Base-by-base conservation (phyloP, 1,284 basidiomycete genomes). In the Taiwanofungus camphoratus region DNA sequence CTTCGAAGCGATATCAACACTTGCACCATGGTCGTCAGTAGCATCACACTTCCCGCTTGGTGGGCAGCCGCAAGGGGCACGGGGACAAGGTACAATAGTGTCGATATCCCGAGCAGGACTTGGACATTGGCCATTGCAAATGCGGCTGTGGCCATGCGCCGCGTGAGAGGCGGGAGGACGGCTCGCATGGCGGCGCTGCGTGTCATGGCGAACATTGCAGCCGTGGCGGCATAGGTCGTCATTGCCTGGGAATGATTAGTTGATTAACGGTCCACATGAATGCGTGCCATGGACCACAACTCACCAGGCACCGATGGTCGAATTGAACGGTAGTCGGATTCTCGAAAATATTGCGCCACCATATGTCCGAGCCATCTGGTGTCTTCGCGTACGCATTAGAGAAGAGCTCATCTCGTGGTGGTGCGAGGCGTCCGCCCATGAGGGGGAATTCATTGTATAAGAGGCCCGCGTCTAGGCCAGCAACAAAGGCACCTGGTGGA, bases 241-340 rank as follows among this genome's bases (percentile, higher is more conserved):
- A 80, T 82, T 12, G 92, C 89, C 87, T 93, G 52, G 63, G 39
- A 32, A 12, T 15, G n/a, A 31, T 15, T 18, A 29, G 13, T 31
- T 18, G 21, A 32, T 16, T 22, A 16, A 23, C n/a, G 5, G 7
- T 9, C 7, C 19, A 18, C 19, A 21, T 22, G n/a, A 39, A 52
- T 11, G 47, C 30, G 46, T 7, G 50, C 41, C 8, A 41, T 45
- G 19, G 26, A 46, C 41, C 26, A 7, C 62, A 23, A 62, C 85
- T 63, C 55, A 90, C 93, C 36, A 99, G 74, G 35, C 93, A 73
- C 29, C 96, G 84, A 64, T 99, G 96, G 61, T 99, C 81, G 57
- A 98, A 95, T 64, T 99, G 96, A 7, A 95, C 94, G 0, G 96
- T 97, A 7, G 90, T 94, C 3, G 96, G 96, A 62, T 99, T 99